These are phyloP conservation scores for Amniculicola lignicola DNA, from an alignment of 495 filamentous ascomycete genomes.

Conservation along the genomic window DNA sequence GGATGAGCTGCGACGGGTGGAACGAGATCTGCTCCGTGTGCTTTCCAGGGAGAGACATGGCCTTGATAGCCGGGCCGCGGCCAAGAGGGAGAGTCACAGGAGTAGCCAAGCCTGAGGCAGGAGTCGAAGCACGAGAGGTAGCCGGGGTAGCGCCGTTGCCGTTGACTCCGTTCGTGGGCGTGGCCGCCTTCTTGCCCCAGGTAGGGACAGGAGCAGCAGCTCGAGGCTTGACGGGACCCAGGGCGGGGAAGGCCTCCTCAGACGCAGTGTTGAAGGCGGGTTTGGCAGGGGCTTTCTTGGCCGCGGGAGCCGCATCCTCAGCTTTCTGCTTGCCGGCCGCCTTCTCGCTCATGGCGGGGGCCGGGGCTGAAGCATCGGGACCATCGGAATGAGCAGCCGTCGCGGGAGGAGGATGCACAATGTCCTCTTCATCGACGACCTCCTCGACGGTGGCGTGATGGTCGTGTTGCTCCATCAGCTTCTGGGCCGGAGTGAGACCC, in stretches of 20 bases:
- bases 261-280: conserved; percentile 69
- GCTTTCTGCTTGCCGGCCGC: conserved; percentile 62
- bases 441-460: conserved; percentile 77
- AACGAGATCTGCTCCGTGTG: conserved; percentile 71
- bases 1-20: conserved; percentile 66
- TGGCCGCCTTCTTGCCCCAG: conserved; percentile 63
- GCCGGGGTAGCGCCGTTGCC: conserved; percentile 50
- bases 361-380: conserved; percentile 39
- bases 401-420: conserved; percentile 57
- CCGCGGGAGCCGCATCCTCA: conserved; percentile 38
- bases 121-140: conserved; percentile 55
- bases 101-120: conserved; percentile 55
- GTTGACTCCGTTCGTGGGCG: conserved; percentile 59
- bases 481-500: conserved; percentile 58
- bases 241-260: conserved; percentile 83
- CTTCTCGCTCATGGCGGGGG: conserved; percentile 50
- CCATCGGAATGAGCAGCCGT: conserved; percentile 26
- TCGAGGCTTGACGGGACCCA: conserved; percentile 67
- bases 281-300: conserved; percentile 41
- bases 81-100: conserved; percentile 47
- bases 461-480: conserved; percentile 73
- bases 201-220: conserved; percentile 55
- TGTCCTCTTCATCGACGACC: conserved; percentile 72
- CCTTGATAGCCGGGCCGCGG: conserved; percentile 49
- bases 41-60: conserved; percentile 71